These are phyloP conservation scores for Coelastrella sp. DNA, from an alignment of 139 green algal genomes.

Conservation along the genomic window DNA sequence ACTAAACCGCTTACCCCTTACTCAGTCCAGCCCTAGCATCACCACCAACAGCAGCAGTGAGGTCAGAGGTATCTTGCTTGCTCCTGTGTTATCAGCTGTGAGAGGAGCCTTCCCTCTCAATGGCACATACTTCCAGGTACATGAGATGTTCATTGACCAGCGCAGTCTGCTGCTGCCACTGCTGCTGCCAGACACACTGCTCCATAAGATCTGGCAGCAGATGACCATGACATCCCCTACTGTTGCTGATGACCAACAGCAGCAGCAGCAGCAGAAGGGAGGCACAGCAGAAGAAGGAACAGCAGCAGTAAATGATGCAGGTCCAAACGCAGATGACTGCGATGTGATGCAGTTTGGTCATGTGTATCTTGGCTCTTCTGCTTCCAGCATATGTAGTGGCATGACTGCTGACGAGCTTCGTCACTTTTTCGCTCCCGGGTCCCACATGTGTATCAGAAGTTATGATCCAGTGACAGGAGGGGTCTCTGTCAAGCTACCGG, in stretches of 20 bases:
- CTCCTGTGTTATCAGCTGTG: conserved; percentile 66
- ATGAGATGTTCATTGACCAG: conserved; percentile 81
- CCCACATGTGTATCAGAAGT: conserved; percentile 64
- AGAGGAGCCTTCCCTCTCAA: conserved; percentile 81
- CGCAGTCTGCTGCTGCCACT: conserved; percentile 49
- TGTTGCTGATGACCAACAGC: background rate
- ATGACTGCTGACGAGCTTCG: conserved; percentile 68
- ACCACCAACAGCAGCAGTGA: conserved; percentile 3
- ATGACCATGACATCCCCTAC: background rate
- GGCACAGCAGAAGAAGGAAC: conserved; percentile 21
- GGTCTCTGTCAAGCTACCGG: conserved; percentile 11
- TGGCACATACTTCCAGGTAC: conserved; percentile 86
- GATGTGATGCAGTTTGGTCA: background rate
- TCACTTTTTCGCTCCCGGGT: conserved; percentile 54
- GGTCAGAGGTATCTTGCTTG: conserved; percentile 61
- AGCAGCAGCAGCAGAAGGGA: background rate
- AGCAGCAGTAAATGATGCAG: conserved; percentile 45
- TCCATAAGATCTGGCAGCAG: conserved; percentile 13
- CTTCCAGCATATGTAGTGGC: conserved; percentile 66
- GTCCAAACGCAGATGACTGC: background rate
- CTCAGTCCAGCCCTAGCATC: too few relatives aligned
- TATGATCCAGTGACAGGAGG: conserved; percentile 59
- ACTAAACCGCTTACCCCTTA: too few relatives aligned
- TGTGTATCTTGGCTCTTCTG: conserved; percentile 68
- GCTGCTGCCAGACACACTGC: conserved; percentile 42